These are phyloP conservation scores for Debaryomycetaceae sp. DNA, from an alignment of 1,139 yeast genomes.

Conservation along the genomic window DNA sequence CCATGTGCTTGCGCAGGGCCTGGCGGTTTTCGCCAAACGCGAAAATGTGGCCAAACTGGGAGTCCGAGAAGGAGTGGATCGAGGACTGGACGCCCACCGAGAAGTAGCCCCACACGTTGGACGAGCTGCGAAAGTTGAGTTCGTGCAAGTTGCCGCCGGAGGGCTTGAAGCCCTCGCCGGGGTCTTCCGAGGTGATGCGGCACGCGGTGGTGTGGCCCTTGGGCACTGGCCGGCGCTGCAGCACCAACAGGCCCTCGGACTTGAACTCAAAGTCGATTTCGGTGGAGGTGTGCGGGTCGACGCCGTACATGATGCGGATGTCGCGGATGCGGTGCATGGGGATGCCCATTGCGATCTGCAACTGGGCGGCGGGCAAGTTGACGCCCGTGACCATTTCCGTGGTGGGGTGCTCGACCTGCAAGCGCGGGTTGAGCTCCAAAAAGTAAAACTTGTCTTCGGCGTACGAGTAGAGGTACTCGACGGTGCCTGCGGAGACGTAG, in stretches of 20 bases:
- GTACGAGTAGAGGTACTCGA: constrained; percentile 89
- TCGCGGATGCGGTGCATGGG: constrained; percentile 93
- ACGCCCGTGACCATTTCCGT: constrained; percentile 99
- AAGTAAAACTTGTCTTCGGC: constrained; percentile 91
- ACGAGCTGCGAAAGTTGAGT: constrained; percentile 89
- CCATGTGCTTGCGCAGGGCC: constrained; percentile 97
- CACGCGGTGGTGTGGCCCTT: constrained; percentile 98
- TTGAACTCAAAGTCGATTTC: constrained; percentile 87
- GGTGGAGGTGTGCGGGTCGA: constrained; percentile 86
- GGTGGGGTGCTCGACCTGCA: constrained; percentile 99
- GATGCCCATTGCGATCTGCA: constrained; percentile 98
- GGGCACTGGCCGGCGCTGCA: constrained; percentile 88
- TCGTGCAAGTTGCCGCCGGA: constrained; percentile 96
- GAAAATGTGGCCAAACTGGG: constrained; percentile 96
- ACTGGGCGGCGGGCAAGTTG: constrained; percentile 94
- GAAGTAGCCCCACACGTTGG: constrained; percentile 99
- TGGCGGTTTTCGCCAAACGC: constrained; percentile 98
- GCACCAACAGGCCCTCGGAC: constrained; percentile 54
- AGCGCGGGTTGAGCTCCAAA: constrained; percentile 91
- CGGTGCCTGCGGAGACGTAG: constrained; percentile 98
- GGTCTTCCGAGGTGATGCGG: constrained; percentile 97
- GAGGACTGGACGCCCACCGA: constrained; percentile 95
- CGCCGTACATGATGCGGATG: constrained; percentile 86
- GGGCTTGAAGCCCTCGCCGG: constrained; percentile 98
- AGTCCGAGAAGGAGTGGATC: constrained; percentile 93